Evolutionary conservation across 805 yeast species (phyloP), one percentile per base, ranked within the genome.

Genomic region (Lipomyces mesembrius): DNA sequence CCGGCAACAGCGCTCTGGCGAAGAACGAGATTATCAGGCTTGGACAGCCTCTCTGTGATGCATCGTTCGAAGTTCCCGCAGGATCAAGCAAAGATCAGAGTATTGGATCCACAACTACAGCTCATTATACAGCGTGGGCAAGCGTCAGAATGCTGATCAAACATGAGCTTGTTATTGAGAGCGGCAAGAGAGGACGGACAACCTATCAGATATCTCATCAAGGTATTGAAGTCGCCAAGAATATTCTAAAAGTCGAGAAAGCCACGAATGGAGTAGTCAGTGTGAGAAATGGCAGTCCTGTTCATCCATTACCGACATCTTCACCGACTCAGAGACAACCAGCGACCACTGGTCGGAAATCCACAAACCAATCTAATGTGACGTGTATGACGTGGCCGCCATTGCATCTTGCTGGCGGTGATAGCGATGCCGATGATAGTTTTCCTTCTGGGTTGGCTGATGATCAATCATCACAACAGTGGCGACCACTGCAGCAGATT

Each of bases 41-140:
- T 20, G 96, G 90, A 0, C 76, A 68, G 58, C 56, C 61, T 27
- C 61, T 63, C 14, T 74, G 76, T 53, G 78, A 75, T 53, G 25
- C 68, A 20, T 70, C 74, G 9, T 69, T 72, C 43, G 71, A 63
- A 14, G 55, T 62, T 14, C 57, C 72, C 1, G 46, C 68, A 5
- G 53, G 63, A 25, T 5, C 51, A 2, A 65, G 61, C 37, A 27
- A 17, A 32, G 64, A 61, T 5, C 62, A 60, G 20, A 32, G 62
- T n/a, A 37, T 61, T 17, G 70, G 73, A 17, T 70, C 70, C 2
- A 60, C 63, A 9, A 25, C 57, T 5, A 34, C 27, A 27, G 89
- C 87, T 60, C 84, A 83, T 72, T 86, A 89, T 74, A 85, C 91
- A 1, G 94, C 96, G 0, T 91, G 97, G 97, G 81, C 79, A 22